Conservation (phyloP, 2,329 filamentous ascomycete species). For the Periglandula ipomoeae region DNA sequence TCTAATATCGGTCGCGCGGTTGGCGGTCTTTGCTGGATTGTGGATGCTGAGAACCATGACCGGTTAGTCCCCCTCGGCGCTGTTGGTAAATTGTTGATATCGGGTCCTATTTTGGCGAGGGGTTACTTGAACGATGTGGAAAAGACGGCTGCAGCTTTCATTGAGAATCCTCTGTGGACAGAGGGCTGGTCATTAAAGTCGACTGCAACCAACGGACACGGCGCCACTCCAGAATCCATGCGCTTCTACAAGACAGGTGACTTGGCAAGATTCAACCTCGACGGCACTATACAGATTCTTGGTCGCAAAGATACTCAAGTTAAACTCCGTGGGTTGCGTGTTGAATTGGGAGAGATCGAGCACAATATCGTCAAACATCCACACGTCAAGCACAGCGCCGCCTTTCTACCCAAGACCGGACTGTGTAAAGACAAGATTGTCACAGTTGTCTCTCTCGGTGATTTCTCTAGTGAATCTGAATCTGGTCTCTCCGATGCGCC, state of each 20-base stretch:
- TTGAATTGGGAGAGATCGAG: not conserved
- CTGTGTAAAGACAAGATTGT: not conserved
- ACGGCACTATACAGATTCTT: not conserved
- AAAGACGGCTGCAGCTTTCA: not conserved
- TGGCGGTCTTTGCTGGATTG: not conserved
- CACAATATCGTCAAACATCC: not conserved
- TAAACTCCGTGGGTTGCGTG: not conserved
- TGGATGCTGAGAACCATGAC: not conserved
- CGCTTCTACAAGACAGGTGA: not conserved
- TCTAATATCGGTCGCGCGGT: not conserved
- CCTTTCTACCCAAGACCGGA: not conserved
- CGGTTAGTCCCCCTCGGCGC: not conserved
- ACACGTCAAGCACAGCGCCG: not conserved
- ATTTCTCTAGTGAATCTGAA: not conserved
- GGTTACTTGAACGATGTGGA: not conserved
- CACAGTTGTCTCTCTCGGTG: not conserved
- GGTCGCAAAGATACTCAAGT: not conserved
- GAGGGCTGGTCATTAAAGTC: not conserved
- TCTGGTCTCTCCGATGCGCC: not conserved
- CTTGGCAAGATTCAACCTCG: not conserved
- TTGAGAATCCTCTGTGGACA: not conserved
- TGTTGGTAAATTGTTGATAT: not conserved
- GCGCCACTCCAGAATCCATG: not conserved
- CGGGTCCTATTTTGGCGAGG: not conserved
- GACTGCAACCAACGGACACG: too few relatives aligned